Conservation (phyloP, 495 filamentous ascomycete genomes). For the Amphirosellinia nigrospora region DNA sequence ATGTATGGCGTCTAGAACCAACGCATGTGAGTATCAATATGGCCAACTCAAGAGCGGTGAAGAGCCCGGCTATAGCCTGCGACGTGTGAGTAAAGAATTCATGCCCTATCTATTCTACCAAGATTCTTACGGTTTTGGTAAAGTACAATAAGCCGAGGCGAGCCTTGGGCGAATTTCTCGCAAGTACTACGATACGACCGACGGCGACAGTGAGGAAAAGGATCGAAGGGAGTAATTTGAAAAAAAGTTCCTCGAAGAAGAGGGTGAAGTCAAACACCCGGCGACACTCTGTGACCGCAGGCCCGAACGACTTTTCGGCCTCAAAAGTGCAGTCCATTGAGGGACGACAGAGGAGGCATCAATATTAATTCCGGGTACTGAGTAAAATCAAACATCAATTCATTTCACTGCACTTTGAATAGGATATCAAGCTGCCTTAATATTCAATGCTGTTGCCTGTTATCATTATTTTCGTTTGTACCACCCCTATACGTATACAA, state of each 20-base stretch:
- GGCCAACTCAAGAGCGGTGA: constrained; percentile 16
- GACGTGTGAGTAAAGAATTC: not conserved
- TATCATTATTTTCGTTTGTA: not conserved
- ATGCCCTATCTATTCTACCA: not conserved
- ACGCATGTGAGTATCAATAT: constrained; percentile 16
- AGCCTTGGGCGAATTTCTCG: not conserved
- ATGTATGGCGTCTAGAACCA: not conserved
- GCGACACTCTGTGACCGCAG: constrained; percentile 16
- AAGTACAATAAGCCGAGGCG: constrained; percentile 7
- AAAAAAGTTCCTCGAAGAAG: constrained; percentile 28
- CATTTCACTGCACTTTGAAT: not conserved
- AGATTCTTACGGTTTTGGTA: constrained; percentile 17
- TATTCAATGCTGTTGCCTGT: constrained; percentile 12
- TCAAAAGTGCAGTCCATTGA: constrained; percentile 20
- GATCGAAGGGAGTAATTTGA: constrained; percentile 21
- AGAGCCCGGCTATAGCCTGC: constrained; percentile 10
- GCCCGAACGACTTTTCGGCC: constrained; percentile 25
- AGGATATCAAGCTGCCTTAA: not conserved
- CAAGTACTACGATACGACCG: not conserved
- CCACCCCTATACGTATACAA: not conserved
- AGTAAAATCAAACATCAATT: not conserved
- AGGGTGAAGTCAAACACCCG: constrained; percentile 25
- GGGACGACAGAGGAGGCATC: not conserved
- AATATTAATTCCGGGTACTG: not conserved
- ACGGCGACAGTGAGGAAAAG: constrained; percentile 5